Evolutionary conservation across 768 basidiomycete genomes (phyloP).

Genomic region (Panellus pusillus): DNA sequence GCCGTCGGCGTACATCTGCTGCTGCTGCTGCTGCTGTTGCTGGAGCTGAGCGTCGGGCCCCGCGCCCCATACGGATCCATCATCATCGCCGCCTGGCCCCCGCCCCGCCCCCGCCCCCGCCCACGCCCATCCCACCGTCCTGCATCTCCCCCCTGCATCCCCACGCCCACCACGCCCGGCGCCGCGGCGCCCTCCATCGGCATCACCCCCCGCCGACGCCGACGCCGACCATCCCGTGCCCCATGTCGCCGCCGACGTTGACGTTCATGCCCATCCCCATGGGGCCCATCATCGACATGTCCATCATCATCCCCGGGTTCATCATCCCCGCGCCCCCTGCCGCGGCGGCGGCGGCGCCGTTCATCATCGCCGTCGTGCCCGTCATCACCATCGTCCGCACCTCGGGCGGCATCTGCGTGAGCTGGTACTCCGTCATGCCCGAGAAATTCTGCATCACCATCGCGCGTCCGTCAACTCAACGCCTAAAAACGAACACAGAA

Average conservation of each 20-base stretch:
- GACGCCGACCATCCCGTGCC: slow-evolving; percentile 58
- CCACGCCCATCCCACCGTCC: slow-evolving; percentile 35
- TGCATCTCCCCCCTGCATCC: slow-evolving; percentile 18
- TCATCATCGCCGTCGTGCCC: slow-evolving; percentile 77
- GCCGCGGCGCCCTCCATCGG: slow-evolving; percentile 36
- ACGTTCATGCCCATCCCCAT: slow-evolving; percentile 62
- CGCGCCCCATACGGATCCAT: slow-evolving; percentile 11
- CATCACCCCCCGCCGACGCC: slow-evolving; percentile 34
- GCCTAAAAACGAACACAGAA: slow-evolving; percentile 6
- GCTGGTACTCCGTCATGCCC: slow-evolving; percentile 80
- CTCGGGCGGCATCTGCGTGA: slow-evolving; percentile 75
- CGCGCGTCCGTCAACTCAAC: neutral
- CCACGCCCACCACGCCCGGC: neutral
- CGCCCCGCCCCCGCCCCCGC: slow-evolving; percentile 36
- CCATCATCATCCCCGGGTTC: slow-evolving; percentile 76
- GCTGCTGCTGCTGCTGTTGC: slow-evolving; percentile 58
- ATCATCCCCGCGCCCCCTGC: slow-evolving; percentile 52
- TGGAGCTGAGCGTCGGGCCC: neutral
- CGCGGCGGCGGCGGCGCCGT: slow-evolving; percentile 36
- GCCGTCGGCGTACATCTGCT: slow-evolving; percentile 68
- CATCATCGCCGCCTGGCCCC: slow-evolving; percentile 19
- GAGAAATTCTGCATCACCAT: slow-evolving; percentile 61
- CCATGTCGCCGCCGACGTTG: slow-evolving; percentile 54
- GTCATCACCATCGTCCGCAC: slow-evolving; percentile 88
- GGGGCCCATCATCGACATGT: slow-evolving; percentile 67